Percentiles rank a stretch among this genome's conserved stretches.
phyloP scores from a whole-genome alignment of 768 basidiomycete species.

The Leccinum aurantiacum region DNA sequence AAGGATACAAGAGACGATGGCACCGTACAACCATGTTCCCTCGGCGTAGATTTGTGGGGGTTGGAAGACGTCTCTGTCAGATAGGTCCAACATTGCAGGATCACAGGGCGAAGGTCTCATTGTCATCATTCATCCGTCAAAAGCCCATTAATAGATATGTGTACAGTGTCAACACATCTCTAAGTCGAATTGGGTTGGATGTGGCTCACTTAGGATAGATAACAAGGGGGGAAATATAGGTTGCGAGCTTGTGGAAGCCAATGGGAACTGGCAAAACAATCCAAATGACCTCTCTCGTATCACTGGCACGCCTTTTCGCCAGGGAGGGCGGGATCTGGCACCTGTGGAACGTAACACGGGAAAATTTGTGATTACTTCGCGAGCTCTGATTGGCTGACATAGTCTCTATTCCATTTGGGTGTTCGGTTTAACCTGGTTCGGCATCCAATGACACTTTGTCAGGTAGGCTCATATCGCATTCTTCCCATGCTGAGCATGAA shows the following conservation, averaged over 20 bases:
- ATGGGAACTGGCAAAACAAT: not conserved
- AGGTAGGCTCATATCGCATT: too few species aligned
- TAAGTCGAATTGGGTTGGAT: not conserved
- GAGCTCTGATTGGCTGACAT: too few species aligned
- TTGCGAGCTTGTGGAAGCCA: not conserved
- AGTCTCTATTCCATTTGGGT: too few species aligned
- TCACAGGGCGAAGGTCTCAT: not conserved
- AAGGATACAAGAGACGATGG: constrained; percentile 27
- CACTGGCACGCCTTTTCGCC: not conserved
- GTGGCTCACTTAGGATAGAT: not conserved
- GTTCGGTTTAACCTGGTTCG: too few species aligned
- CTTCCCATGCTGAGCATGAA: too few species aligned
- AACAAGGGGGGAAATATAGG: not conserved
- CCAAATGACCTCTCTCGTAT: not conserved
- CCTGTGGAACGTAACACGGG: not conserved
- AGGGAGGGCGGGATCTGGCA: not conserved
- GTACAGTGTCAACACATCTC: not conserved
- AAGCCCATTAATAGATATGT: not conserved
- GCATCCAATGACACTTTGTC: not conserved
- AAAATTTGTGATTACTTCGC: not conserved
- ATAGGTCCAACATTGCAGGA: constrained; percentile 16
- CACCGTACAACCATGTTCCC: constrained; percentile 33
- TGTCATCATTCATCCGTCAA: not conserved
- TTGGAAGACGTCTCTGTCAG: constrained; percentile 7
- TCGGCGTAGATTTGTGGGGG: constrained; percentile 21